phyloP scores from a whole-genome alignment of 768 basidiomycete species.

The Podaxis sp. region DNA sequence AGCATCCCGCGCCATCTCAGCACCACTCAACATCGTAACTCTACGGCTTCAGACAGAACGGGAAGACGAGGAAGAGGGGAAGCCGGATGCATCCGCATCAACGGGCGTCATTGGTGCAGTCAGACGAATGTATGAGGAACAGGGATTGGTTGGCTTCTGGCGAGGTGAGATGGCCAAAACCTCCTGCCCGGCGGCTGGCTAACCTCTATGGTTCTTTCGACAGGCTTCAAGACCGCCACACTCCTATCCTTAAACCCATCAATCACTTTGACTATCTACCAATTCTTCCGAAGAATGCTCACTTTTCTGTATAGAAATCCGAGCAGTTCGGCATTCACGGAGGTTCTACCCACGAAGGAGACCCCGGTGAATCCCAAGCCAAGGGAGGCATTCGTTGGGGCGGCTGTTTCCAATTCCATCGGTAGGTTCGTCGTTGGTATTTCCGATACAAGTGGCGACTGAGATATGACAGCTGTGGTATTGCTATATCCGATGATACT shows the following conservation, averaged over 20 bases:
- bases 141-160: slow-evolving; percentile 58
- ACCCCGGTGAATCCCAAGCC: slow-evolving; percentile 33
- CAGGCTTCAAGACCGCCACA: slow-evolving; percentile 51
- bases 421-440: slow-evolving; percentile 24
- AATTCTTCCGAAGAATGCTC: slow-evolving; percentile 44
- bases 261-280: slow-evolving; percentile 54
- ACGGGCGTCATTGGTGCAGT: slow-evolving; percentile 32
- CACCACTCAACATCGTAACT: slow-evolving; percentile 56
- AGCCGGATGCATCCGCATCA: slow-evolving; percentile 17
- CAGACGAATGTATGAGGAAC: slow-evolving; percentile 43
- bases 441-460: neutral
- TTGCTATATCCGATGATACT: slow-evolving; percentile 60
- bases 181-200: neutral
- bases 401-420: slow-evolving; percentile 52
- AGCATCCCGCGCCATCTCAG: slow-evolving; percentile 51
- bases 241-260: slow-evolving; percentile 57
- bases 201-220: neutral
- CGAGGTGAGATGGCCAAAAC: slow-evolving; percentile 33
- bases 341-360: neutral
- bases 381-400: slow-evolving; percentile 54
- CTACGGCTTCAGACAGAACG: slow-evolving; percentile 50
- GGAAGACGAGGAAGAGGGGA: slow-evolving; percentile 31
- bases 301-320: slow-evolving; percentile 24
- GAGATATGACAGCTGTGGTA: slow-evolving; percentile 32
- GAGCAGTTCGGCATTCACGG: neutral